These are phyloP conservation scores for Cucumis variabilis DNA, from an alignment of 331 rosid species.

Conservation along the genomic window DNA sequence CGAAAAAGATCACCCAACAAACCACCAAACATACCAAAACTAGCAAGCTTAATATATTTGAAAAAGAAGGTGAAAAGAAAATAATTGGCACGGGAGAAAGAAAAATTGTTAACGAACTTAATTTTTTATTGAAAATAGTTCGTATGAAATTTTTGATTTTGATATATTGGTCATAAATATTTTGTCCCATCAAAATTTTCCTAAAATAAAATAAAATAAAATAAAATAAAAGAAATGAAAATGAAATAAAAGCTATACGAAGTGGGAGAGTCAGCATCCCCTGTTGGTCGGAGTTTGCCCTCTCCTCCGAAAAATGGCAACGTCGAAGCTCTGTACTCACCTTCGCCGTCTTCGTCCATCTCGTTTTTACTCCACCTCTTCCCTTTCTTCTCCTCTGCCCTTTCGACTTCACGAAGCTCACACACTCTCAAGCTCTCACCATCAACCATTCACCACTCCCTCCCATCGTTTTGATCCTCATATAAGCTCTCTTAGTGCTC, in stretches of 20 bases:
- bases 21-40: too few relatives aligned
- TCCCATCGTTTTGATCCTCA: constrained; percentile 30
- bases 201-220: too few relatives aligned
- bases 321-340: constrained; percentile 41
- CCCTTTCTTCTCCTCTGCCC: constrained; percentile 26
- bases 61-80: too few relatives aligned
- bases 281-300: background rate
- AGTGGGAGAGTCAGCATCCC: background rate
- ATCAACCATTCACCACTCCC: background rate
- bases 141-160: too few relatives aligned
- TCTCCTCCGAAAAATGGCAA: constrained; percentile 47
- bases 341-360: constrained; percentile 52
- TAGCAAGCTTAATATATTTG: too few relatives aligned
- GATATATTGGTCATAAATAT: too few relatives aligned
- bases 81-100: too few relatives aligned
- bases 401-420: constrained; percentile 22
- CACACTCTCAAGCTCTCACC: constrained; percentile 27
- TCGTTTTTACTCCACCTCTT: constrained; percentile 9
- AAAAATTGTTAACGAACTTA: too few relatives aligned
- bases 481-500: constrained; percentile 29
- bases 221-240: too few relatives aligned
- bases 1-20: too few relatives aligned
- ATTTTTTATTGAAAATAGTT: too few relatives aligned
- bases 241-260: background rate
- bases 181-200: too few relatives aligned